These are phyloP conservation scores for Vigna angularis DNA, from an alignment of 306 rosid species.

Conservation along the genomic window DNA sequence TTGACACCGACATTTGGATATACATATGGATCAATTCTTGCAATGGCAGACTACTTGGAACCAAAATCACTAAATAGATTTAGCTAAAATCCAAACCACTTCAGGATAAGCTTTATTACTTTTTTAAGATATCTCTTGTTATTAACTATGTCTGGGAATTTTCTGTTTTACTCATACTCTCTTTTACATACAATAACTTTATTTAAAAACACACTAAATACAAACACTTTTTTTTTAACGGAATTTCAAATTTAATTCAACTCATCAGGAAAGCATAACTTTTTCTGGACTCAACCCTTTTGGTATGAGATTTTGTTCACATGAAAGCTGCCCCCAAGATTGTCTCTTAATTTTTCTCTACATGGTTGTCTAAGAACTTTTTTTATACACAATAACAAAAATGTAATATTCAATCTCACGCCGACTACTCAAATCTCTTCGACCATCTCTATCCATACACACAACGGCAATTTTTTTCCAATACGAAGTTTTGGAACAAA, in stretches of 20 bases:
- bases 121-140: not conserved
- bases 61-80: not conserved
- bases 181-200: not conserved
- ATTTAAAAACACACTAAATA: too few relatives aligned
- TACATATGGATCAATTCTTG: conserved; percentile 1
- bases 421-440: too few relatives aligned
- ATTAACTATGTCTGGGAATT: not conserved
- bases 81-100: not conserved
- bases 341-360: not conserved
- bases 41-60: not conserved
- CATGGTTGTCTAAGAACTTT: too few relatives aligned
- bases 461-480: not conserved
- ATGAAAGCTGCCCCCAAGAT: not conserved
- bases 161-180: not conserved
- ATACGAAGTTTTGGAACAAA: not conserved
- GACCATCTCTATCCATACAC: not conserved
- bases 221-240: too few relatives aligned
- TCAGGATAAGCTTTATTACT: not conserved
- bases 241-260: too few relatives aligned
- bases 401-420: too few relatives aligned
- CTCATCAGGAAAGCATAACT: too few relatives aligned
- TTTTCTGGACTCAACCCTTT: too few relatives aligned
- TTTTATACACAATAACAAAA: not conserved
- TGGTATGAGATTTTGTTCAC: too few relatives aligned
- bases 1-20: not conserved